Base-by-base conservation (phyloP, 345 rosid species). In the Salix purpurea region DNA sequence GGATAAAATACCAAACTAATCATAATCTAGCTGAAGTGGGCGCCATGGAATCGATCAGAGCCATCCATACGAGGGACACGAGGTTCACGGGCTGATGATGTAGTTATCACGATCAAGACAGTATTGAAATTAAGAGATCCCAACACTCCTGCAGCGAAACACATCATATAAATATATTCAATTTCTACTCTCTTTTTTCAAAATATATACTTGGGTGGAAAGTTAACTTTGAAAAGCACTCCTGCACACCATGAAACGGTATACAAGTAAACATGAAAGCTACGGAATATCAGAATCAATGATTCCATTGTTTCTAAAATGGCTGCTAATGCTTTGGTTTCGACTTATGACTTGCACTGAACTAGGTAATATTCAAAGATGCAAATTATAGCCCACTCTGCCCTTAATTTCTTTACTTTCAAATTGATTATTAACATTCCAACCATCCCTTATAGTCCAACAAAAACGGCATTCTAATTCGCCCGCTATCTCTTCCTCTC, bases 401-500 rank as follows among this genome's bases (percentile, higher is more conserved):
- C 26, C n/a, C 40, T 62, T 10, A 60, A 3, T 65, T 44, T 44
- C 30, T 34, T 34, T 6, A 3, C n/a, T 60, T 61, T 58, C 15
- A 44, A 60, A 19, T 65, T n/a, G 24, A 23, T 40, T 39, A 6
- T 40, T 39, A 6, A 36, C 23, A 21, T 58, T 19, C 65, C 65
- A 11, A 19, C 23, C 23, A 7, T 60, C 65, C 65, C 24, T 56
- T 2, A 10, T 23, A 50, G 77, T 74, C 78, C 39, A 79, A 74
- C 40, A 46, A 68, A 60, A 69, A 11, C 82, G 26, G 74, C 82
- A 60, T 34, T 64, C 42, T 42, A 69, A 69, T 61, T 60, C 60
- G 68, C 58, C 81, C 81, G 81, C 77, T 48, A 46, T 68, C 77
- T 73, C 81, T 40, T 36, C 26, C 24, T 24, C 46, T 34, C n/a